Evolutionary conservation across 2,329 filamentous ascomycete genomes (phyloP).

Genomic region (Chalaropsis ovoidea): DNA sequence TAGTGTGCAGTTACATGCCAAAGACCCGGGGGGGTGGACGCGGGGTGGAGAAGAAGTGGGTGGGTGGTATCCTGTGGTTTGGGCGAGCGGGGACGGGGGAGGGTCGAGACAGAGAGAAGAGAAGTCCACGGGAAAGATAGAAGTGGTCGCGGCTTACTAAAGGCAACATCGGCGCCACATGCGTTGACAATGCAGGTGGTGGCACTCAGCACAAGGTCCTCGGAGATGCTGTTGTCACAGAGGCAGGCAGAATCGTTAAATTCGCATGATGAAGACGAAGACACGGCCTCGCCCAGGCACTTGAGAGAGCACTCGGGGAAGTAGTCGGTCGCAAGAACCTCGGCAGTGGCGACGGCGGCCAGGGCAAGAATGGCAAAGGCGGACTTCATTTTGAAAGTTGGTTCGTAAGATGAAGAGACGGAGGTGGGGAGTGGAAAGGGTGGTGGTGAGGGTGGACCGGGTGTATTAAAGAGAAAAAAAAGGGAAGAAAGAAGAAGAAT

Average conservation of each 20-base stretch:
- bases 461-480: background rate
- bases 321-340: constrained; percentile 30
- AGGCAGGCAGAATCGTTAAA: constrained; percentile 30
- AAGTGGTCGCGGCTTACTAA: constrained; percentile 32
- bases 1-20: background rate
- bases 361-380: constrained; percentile 32
- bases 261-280: constrained; percentile 31
- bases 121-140: background rate
- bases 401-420: background rate
- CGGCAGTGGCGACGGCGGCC: constrained; percentile 32
- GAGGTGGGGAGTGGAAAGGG: background rate
- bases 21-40: background rate
- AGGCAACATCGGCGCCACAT: constrained; percentile 34
- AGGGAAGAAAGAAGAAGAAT: background rate
- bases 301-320: constrained; percentile 35
- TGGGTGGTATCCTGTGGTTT: background rate
- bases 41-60: background rate
- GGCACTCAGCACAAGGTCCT: constrained; percentile 31
- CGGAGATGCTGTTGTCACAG: constrained; percentile 34
- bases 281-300: constrained; percentile 33
- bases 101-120: too few relatives aligned
- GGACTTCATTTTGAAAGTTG: constrained; percentile 34
- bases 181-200: constrained; percentile 33
- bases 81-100: too few relatives aligned
- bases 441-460: background rate